Evolutionary conservation across 495 filamentous ascomycete genomes (phyloP), one percentile per base, ranked within the genome.

Genomic region (Pseudomonodictys pantanalensis): DNA sequence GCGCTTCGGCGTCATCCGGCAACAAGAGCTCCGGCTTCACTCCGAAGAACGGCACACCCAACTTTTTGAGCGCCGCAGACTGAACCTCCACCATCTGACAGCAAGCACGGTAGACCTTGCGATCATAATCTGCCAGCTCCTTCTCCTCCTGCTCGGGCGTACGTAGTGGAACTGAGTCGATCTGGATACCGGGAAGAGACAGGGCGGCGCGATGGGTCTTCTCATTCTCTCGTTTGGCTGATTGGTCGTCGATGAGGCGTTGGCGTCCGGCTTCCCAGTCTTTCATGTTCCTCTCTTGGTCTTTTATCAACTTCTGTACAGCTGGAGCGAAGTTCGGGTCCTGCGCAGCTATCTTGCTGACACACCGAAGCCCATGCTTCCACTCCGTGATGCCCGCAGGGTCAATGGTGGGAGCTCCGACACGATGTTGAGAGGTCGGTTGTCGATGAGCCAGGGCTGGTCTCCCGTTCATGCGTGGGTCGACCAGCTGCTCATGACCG

Each of bases 31-130:
- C 69, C 24, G 65, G 60, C 39, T 71, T 73, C 9, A 79, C 73
- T 33, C 76, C 78, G 68, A 89, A 90, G 67, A 89, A 89, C 0
- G 87, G 87, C 30, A 89, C 81, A 3, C 79, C 78, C 52, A 87
- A 65, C 7, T 63, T 73, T 32, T 77, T 76, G 23, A 90, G 69
- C 64, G 86, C 84, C 11, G 68, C 56, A 7, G 68, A 71, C 68
- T 85, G 80, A 4, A 81, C 79, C 8, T 75, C 71, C 0, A 79
- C 77, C 85, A 90, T 86, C 22, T 83, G 72, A 17, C 60, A 68
- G 32, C 78, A 79, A 18, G 85, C 85, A 39, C 67, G 75, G 60
- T 86, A 78, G 33, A 88, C 81, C 58, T 87, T 87, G 23, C 67
- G 61, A 63, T 87, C 84, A 64, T 83, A 88, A 10, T 71, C 66